Conservation (phyloP, 139 green algal genomes). For the Yamagishiella unicocca region DNA sequence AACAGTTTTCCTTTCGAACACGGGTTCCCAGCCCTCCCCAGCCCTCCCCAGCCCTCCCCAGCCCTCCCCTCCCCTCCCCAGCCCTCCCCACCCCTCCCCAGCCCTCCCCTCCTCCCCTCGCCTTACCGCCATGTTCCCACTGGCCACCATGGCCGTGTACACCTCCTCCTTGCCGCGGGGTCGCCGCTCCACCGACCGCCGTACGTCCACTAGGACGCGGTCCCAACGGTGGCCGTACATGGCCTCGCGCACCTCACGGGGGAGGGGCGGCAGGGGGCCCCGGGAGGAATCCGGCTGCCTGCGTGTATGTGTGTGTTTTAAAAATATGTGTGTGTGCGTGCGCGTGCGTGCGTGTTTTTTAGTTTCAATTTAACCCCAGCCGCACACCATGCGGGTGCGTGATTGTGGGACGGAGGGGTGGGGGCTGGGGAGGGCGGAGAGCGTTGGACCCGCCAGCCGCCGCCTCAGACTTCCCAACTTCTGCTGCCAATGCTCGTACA, state of each 20-base stretch:
- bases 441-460: too few relatives aligned
- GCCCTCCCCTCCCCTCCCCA: not conserved
- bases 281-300: not conserved
- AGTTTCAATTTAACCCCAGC: too few relatives aligned
- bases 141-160: constrained; percentile 64
- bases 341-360: too few relatives aligned
- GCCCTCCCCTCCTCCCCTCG: not conserved
- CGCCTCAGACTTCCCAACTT: too few relatives aligned
- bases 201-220: constrained; percentile 59
- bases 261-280: constrained; percentile 33
- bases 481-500: too few relatives aligned
- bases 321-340: too few relatives aligned
- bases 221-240: constrained; percentile 61
- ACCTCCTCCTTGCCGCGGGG: constrained; percentile 30
- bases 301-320: too few relatives aligned
- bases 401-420: too few relatives aligned
- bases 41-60: not conserved
- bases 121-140: constrained; percentile 61
- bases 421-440: too few relatives aligned
- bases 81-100: not conserved
- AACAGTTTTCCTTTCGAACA: too few relatives aligned
- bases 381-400: too few relatives aligned
- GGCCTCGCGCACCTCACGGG: constrained; percentile 44
- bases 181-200: constrained; percentile 1
- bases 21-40: too few relatives aligned